Evolutionary conservation across 2,329 filamentous ascomycete species (phyloP).

Genomic region (Fusarium tjaetaba): DNA sequence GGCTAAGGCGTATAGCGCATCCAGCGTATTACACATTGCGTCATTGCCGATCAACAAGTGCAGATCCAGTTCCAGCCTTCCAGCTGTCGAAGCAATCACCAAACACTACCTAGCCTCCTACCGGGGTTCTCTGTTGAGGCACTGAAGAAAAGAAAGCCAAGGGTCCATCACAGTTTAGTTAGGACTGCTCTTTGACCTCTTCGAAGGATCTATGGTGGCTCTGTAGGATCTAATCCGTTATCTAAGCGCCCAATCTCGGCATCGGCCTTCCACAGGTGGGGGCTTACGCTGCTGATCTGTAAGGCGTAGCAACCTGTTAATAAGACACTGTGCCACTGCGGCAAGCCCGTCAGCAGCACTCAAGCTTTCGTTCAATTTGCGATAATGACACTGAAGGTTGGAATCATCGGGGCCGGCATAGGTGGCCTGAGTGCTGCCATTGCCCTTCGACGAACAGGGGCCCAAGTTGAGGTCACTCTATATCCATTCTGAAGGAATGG

Average conservation of each 20-base stretch:
- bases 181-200: not conserved
- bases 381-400: too few relatives aligned
- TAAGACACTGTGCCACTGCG: not conserved
- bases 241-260: not conserved
- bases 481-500: too few relatives aligned
- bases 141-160: too few relatives aligned
- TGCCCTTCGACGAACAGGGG: not conserved
- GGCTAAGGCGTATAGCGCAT: not conserved
- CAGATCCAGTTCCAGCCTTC: not conserved
- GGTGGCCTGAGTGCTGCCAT: not conserved
- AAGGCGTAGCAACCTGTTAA: not conserved
- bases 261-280: not conserved
- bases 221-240: not conserved
- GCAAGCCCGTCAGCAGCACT: not conserved
- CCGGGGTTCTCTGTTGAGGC: not conserved
- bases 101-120: rapidly evolving
- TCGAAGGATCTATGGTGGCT: too few relatives aligned
- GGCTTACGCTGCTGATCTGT: not conserved
- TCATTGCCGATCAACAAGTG: not conserved
- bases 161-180: rapidly evolving
- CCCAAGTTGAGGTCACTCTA: slow-evolving; percentile 3
- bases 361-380: too few relatives aligned
- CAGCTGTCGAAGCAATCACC: not conserved
- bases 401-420: not conserved
- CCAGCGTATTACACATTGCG: not conserved